Evolutionary conservation across 805 yeast species (phyloP).

Genomic region (Schwanniomyces occidentalis): DNA sequence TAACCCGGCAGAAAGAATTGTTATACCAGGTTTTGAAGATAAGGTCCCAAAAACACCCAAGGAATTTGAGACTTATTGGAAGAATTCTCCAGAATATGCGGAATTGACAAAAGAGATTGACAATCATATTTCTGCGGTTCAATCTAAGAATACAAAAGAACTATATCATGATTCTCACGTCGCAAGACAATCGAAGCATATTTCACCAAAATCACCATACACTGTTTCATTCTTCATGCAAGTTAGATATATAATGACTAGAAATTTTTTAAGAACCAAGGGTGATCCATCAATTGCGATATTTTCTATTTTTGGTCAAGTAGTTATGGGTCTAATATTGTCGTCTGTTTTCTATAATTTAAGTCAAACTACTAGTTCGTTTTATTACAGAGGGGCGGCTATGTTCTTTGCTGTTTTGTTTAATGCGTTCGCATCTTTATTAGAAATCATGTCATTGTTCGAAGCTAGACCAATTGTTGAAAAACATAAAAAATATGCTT

Average conservation of each 20-base stretch:
- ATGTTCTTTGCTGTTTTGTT: conserved; percentile 61
- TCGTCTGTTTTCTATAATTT: conserved; percentile 62
- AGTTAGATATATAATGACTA: conserved; percentile 48
- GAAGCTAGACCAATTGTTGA: conserved; percentile 64
- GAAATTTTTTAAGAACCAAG: conserved; percentile 54
- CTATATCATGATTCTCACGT: conserved; percentile 41
- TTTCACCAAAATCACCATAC: conserved; percentile 44
- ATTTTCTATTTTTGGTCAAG: conserved; percentile 51
- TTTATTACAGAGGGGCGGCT: conserved; percentile 63
- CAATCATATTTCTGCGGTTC: conserved; percentile 32
- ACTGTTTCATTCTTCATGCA: conserved; percentile 50
- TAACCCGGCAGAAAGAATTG: conserved; percentile 60
- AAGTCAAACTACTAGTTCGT: conserved; percentile 50
- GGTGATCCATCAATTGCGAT: conserved; percentile 60
- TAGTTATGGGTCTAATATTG: conserved; percentile 56
- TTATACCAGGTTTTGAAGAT: conserved; percentile 47
- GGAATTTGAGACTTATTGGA: conserved; percentile 64
- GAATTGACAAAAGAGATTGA: conserved; percentile 43
- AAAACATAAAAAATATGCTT: conserved; percentile 70
- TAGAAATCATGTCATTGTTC: conserved; percentile 59
- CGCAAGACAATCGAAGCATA: conserved; percentile 52
- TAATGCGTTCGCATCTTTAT: conserved; percentile 60
- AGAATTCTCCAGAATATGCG: conserved; percentile 50
- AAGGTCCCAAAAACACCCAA: conserved; percentile 55
- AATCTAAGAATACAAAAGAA: conserved; percentile 37